Base-by-base conservation (phyloP, 2,329 filamentous ascomycete species). In the Claviceps quebecensis region DNA sequence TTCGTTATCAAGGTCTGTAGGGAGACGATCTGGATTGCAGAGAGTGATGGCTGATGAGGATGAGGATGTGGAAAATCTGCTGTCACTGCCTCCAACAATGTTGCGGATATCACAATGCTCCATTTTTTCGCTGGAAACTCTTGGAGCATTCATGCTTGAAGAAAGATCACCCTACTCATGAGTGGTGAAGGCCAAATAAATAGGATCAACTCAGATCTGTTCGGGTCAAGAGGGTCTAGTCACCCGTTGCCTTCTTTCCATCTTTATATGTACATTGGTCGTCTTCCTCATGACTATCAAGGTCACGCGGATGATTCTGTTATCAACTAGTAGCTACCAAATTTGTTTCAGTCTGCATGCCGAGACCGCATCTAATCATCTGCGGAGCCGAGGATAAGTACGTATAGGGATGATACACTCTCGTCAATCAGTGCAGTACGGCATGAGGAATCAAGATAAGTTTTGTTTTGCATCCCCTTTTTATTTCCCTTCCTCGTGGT, bases 321-420 rank as follows among this genome's bases (percentile, higher is more conserved):
- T 14, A n/a, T 37, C 13, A 13, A 9, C n/a, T 36, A n/a, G 13
- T 16, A 17, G 22, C n/a, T 23, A 41, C 6, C 47, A 9, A 48
- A 5, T 41, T 17, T 29, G 48, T 49, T 49, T 49, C 48, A 49
- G 40, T 37, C 29, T 37, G 13, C 48, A 49, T 49, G n/a, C 48
- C 48, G 40, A 37, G 40, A 29, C 48, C 26, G 39, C 23, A 44
- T 44, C 14, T 26, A 6, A 49, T 43, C 37, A 13, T 36, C 34
- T 23, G 8, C 14, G 11, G 37, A 23, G 7, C 47, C 23, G 41
- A 22, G 19, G 22, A 3, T 22, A 48, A 29, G 19, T 16, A 40
- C 22, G 22, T 7, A 23, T 14, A 48, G 7, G 26, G 26, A 29
- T 11, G 8, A 9, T 6, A 14, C 23, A 23, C 16, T 5, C 37